phyloP scores from a whole-genome alignment of 2,329 filamentous ascomycete genomes.

The Nannizziopsis arthrosporioides region DNA sequence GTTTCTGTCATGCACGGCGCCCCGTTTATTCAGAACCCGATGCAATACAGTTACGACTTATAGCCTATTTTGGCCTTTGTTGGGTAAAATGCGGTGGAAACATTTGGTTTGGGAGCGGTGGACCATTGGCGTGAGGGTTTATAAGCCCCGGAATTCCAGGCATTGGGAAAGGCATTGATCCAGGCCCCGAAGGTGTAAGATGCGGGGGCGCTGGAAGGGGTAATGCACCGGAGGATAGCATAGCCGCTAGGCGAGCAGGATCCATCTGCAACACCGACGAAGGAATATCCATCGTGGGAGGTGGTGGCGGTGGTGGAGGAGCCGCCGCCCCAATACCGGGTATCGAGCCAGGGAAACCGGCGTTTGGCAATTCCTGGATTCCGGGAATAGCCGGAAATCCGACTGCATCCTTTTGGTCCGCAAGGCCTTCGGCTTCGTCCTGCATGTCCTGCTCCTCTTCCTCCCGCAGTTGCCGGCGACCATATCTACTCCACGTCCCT shows the following conservation, averaged over 20 bases:
- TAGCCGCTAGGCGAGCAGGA: conserved; percentile 31
- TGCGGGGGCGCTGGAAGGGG: conserved; percentile 3
- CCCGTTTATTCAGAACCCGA: background rate
- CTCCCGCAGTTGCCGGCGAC: conserved; percentile 67
- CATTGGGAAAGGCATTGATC: conserved; percentile 9
- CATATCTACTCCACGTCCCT: conserved; percentile 81
- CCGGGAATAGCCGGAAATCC: conserved; percentile 40
- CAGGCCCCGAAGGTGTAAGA: conserved; percentile 14
- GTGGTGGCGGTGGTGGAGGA: conserved; percentile 23
- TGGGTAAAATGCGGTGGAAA: conserved; percentile 10
- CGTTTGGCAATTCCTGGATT: conserved; percentile 47
- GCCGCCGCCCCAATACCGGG: conserved; percentile 38
- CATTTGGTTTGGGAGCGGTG: conserved; percentile 7
- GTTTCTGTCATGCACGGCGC: background rate
- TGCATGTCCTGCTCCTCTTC: conserved; percentile 90
- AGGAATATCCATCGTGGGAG: conserved; percentile 20
- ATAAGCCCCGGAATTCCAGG: conserved; percentile 15
- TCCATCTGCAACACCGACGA: conserved; percentile 40
- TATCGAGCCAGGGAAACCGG: conserved; percentile 30
- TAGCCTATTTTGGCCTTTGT: conserved; percentile 16
- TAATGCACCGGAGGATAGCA: conserved; percentile 25
- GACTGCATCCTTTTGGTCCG: conserved; percentile 77
- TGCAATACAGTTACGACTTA: conserved; percentile 14
- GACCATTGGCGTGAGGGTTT: conserved; percentile 13
- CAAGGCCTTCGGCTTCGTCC: conserved; percentile 82